phyloP scores from a whole-genome alignment of 2,329 filamentous ascomycete genomes.

The Trichocomaceae sp. region DNA sequence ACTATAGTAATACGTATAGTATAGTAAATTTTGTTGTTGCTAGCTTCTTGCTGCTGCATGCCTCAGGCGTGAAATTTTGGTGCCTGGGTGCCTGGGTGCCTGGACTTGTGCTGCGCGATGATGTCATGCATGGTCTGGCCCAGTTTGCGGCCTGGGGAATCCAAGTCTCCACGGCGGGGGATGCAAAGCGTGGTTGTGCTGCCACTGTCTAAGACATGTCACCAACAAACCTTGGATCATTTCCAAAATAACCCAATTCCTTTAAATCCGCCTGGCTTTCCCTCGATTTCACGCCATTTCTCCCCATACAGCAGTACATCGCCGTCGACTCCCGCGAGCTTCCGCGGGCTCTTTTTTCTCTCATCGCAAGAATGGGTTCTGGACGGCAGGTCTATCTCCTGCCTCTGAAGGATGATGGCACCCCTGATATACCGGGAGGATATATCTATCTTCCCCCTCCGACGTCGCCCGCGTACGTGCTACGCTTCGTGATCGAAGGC shows the following conservation, averaged over 20 bases:
- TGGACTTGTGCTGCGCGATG: too few relatives aligned
- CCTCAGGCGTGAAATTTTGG: neutral
- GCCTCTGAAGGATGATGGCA: constrained; percentile 85
- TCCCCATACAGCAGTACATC: neutral
- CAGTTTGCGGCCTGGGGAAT: neutral
- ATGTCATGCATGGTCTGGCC: constrained; percentile 10
- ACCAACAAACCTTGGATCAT: too few relatives aligned
- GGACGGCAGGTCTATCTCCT: constrained; percentile 67
- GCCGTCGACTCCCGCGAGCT: neutral
- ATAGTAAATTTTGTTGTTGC: too few relatives aligned
- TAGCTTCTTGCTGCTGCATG: neutral
- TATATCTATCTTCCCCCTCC: constrained; percentile 89
- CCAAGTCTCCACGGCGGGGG: neutral
- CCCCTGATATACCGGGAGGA: constrained; percentile 77
- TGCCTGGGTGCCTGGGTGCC: constrained; percentile 1
- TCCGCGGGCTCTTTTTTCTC: neutral
- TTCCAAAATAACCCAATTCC: neutral
- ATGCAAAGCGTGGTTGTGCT: neutral
- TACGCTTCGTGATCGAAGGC: constrained; percentile 88
- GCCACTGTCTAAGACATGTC: too few relatives aligned
- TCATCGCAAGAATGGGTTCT: constrained; percentile 18
- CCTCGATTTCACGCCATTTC: neutral
- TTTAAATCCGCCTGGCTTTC: neutral
- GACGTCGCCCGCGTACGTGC: constrained; percentile 61
- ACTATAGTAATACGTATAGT: neutral